Conservation (phyloP, 225 moss, liverwort and hornwort genomes). For the Antitrichia curtipendula region DNA sequence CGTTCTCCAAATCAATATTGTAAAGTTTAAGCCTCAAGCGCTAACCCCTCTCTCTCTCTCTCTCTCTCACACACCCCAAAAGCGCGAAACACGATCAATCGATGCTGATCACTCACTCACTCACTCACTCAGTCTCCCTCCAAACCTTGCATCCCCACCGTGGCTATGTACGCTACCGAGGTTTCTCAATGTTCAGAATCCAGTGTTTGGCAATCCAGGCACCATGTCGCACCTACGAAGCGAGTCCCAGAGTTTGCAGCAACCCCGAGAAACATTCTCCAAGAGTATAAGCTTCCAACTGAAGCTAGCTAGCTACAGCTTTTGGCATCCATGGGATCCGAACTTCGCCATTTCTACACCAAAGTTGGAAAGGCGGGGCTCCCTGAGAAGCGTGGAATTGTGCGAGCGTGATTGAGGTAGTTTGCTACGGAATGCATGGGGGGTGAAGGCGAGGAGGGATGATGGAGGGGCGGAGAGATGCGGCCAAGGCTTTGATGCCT, state of each 20-base stretch:
- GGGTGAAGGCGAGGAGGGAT: not conserved
- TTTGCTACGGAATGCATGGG: not conserved
- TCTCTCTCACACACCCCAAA: not conserved
- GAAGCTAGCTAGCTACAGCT: not conserved
- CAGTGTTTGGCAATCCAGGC: not conserved
- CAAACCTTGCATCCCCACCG: not conserved
- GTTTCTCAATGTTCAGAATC: not conserved
- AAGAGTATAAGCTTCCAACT: not conserved
- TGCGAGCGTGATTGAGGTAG: not conserved
- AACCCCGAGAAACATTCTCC: not conserved
- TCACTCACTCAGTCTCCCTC: not conserved
- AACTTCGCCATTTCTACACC: not conserved
- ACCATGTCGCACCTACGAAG: not conserved
- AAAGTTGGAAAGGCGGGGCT: not conserved
- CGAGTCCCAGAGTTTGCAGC: not conserved
- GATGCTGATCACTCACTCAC: not conserved
- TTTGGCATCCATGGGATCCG: not conserved
- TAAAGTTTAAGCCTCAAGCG: not conserved
- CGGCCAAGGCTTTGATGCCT: slow-evolving; percentile 5
- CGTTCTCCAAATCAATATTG: not conserved
- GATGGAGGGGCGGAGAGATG: not conserved
- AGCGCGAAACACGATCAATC: not conserved
- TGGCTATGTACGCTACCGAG: not conserved
- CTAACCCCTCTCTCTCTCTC: not conserved
- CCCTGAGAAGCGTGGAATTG: not conserved